Base-by-base conservation (phyloP, 176 grass and related monocot genomes). In the Musa schizocarpa region DNA sequence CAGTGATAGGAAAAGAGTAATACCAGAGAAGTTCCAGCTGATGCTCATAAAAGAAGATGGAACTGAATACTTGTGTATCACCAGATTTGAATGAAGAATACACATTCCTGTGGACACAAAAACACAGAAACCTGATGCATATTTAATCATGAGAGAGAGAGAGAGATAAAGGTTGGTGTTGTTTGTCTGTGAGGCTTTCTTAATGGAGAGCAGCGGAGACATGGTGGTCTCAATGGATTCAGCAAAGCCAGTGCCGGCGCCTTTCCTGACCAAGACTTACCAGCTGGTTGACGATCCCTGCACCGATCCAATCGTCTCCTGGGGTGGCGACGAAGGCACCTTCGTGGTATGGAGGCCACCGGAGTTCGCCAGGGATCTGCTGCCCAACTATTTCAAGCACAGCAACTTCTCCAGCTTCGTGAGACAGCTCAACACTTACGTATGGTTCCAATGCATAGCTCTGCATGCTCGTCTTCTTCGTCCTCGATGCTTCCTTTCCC, bases 371-470 rank as follows among this genome's bases (percentile, higher is more conserved):
- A 83, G 90, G 65, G 95, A 99, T 69, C 87, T 99, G 76, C 82
- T 99, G 76, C 95, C 90, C 0, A 93, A 89, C 78, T 99, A 89
- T 89, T 99, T 99, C 90, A 99, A 99, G 85, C 95, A 99, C 88
- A 91, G 89, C 78, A 99, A 99, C 85, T 94, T 99, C 86, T 94
- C 95, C 19, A 99, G 95, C 79, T 99, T 99, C 80, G 90, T 99
- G 71, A 66, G 95, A 59, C 95, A 99, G 82, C 95, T 99, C 76
- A 99, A 99, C 88, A 99, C 95, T 84, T 99, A 99, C 73, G 95
- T 98, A 91, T 43, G 51, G 16, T 43, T 43, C 34, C 4, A 6
- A 43, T 43, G 34, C 34, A 43, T 6, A 43, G 34, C 34, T 43
- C 34, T 43, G 34, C 34, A 43, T 43, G 34, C 50, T 54, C n/a